phyloP scores from a whole-genome alignment of 495 filamentous ascomycete species.

The Hyaloscypha finlandica region DNA sequence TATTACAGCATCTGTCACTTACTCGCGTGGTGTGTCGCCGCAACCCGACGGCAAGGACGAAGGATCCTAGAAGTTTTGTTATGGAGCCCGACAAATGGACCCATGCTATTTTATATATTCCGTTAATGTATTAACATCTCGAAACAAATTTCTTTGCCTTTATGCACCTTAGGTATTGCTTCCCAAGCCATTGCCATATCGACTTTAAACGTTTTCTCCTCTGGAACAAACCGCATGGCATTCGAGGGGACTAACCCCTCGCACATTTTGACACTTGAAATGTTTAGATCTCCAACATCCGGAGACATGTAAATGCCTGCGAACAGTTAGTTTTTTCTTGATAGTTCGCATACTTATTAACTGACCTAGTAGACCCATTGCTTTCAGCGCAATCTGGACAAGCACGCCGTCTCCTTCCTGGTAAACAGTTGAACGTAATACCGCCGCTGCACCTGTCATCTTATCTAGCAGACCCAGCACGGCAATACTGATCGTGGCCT shows the following conservation, averaged over 20 bases:
- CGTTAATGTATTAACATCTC: neutral
- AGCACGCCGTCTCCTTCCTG: neutral
- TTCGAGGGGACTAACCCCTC: neutral
- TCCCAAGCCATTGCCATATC: slow-evolving; percentile 6
- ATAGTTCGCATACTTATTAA: neutral
- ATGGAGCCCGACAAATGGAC: too few relatives aligned
- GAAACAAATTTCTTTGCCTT: neutral
- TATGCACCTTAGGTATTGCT: neutral
- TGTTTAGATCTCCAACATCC: neutral
- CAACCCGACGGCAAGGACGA: too few relatives aligned
- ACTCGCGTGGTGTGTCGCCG: too few relatives aligned
- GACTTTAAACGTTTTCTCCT: neutral
- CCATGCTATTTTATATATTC: neutral
- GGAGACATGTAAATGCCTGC: slow-evolving; percentile 1
- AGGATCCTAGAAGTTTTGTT: too few relatives aligned
- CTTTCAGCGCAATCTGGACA: slow-evolving; percentile 1
- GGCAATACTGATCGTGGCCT: neutral
- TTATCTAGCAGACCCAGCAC: slow-evolving; percentile 1
- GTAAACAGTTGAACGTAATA: neutral
- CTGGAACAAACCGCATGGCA: neutral
- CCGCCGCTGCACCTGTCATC: neutral
- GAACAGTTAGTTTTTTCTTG: neutral
- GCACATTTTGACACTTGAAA: slow-evolving; percentile 7
- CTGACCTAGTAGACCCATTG: neutral
- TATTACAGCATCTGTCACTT: neutral